Evolutionary conservation across 2,329 filamentous ascomycete genomes (phyloP), one percentile per base, ranked within the genome.

Genomic region (Sporothrix sp.): DNA sequence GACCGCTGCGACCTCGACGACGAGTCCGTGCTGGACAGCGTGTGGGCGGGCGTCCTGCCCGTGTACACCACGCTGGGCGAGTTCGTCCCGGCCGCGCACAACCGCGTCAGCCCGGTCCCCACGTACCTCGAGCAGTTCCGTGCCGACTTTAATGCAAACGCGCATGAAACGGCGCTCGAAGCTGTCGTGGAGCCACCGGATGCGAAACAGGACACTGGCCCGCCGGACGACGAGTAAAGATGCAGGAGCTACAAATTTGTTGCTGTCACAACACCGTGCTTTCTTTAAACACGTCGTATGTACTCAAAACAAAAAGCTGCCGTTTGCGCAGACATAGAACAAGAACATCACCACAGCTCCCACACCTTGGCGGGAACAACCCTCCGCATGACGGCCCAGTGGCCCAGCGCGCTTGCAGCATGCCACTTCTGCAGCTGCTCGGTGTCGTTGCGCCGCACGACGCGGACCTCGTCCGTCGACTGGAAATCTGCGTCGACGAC

Each of bases 351-450:
- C 87, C 88, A 97, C 60, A 80, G 77, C 69, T 95, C 85, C 93
- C 93, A 98, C 23, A 97, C 78, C 11, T 70, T 69, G 51, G 72
- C 72, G 1, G 90, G 89, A 55, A 97, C 58, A 3, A 96, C 89
- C 1, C 71, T 79, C 61, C 93, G 79, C 89, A 98, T 98, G 42
- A 98, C 84, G 38, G 70, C 71, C 93, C 93, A 98, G 68, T 98
- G 93, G 9, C 85, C 85, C 48, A 85, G 63, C 0, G 90, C 90
- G 60, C 85, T 87, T 61, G 79, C 72, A 60, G 81, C 74, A 63
- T 95, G 89, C 72, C 79, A 87, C 63, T 76, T 74, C 50, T 76
- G 75, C 60, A 96, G 71, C 59, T 79, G 74, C 7, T 71, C 72
- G 21, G 84, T 87, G 55, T 84, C 78, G 48, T 82, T 84, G 39